Evolutionary conservation across 1,139 yeast species (phyloP).

Genomic region (Zygosaccharomyces pseudobailii): DNA sequence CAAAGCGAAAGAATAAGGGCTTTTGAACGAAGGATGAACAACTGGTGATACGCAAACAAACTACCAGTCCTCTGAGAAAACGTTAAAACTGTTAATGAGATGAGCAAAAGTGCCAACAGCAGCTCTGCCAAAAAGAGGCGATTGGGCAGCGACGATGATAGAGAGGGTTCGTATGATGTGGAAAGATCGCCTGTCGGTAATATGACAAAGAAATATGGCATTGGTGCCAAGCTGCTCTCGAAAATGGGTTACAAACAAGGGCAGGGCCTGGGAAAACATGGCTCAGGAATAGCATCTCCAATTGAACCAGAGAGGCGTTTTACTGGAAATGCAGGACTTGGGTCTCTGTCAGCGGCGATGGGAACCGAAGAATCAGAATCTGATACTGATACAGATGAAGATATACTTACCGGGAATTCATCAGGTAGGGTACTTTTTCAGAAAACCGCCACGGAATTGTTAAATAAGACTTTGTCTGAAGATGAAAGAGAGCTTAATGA

Average conservation of each 20-base stretch:
- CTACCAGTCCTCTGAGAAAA: background rate
- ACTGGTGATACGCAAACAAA: too few relatives aligned
- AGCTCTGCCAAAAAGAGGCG: conserved; percentile 6
- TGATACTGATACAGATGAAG: conserved; percentile 21
- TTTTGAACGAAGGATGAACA: background rate
- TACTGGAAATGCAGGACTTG: conserved; percentile 62
- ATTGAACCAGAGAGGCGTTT: conserved; percentile 67
- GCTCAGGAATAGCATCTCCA: conserved; percentile 73
- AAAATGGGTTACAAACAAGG: conserved; percentile 89
- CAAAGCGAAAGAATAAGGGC: background rate
- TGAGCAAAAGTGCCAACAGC: background rate
- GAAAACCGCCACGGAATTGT: conserved; percentile 6
- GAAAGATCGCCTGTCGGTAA: conserved; percentile 10
- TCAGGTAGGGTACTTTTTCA: conserved; percentile 6
- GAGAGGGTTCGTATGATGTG: background rate
- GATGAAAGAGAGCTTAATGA: conserved; percentile 2
- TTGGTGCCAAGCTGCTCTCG: conserved; percentile 75
- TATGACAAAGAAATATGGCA: conserved; percentile 51
- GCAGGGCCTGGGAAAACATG: conserved; percentile 67
- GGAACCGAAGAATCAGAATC: conserved; percentile 15
- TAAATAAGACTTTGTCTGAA: background rate
- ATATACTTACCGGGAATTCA: background rate
- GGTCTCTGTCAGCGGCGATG: conserved; percentile 35
- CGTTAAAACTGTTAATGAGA: background rate
- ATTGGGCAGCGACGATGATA: conserved; percentile 11